A percentile compares a stretch with the other conserved stretches of the same genome.
Evolutionary conservation across 2,329 filamentous ascomycete genomes (phyloP).

Genomic region (Paramyrothecium sp.): DNA sequence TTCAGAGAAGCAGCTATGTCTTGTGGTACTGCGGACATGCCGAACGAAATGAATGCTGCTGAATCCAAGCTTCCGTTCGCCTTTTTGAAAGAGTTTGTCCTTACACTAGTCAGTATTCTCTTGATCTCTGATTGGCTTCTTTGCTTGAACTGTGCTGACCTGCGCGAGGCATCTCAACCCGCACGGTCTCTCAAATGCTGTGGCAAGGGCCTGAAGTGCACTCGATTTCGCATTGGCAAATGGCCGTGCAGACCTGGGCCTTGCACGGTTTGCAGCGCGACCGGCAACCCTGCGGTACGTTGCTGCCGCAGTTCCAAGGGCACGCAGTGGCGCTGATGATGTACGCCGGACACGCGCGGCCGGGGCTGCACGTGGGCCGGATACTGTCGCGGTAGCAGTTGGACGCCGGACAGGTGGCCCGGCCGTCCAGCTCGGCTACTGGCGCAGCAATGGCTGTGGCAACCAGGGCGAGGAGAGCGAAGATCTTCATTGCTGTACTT

Average conservation of each 20-base stretch:
- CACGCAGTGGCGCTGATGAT: background rate
- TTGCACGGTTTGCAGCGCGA: slow-evolving; percentile 1
- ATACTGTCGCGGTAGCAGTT: background rate
- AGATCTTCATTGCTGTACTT: background rate
- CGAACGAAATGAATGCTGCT: too few relatives aligned
- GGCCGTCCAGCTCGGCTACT: background rate
- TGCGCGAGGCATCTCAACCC: too few relatives aligned
- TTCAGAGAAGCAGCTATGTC: too few relatives aligned
- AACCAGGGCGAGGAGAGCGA: background rate
- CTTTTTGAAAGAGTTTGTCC: too few relatives aligned
- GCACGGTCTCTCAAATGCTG: background rate
- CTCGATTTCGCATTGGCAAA: background rate
- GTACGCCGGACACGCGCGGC: background rate
- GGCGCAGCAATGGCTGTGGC: background rate
- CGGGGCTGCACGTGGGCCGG: background rate
- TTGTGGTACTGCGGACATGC: too few relatives aligned
- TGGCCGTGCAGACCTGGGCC: background rate
- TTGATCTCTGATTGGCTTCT: too few relatives aligned
- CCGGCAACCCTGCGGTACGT: background rate
- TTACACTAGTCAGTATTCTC: too few relatives aligned
- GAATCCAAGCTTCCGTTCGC: too few relatives aligned
- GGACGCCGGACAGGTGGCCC: background rate
- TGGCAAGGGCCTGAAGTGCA: background rate
- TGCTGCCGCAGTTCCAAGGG: background rate
- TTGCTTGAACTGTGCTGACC: too few relatives aligned